Evolutionary conservation across 805 yeast species (phyloP), one percentile per base, ranked within the genome.

Genomic region (Kodamaea hsintzibuensis): DNA sequence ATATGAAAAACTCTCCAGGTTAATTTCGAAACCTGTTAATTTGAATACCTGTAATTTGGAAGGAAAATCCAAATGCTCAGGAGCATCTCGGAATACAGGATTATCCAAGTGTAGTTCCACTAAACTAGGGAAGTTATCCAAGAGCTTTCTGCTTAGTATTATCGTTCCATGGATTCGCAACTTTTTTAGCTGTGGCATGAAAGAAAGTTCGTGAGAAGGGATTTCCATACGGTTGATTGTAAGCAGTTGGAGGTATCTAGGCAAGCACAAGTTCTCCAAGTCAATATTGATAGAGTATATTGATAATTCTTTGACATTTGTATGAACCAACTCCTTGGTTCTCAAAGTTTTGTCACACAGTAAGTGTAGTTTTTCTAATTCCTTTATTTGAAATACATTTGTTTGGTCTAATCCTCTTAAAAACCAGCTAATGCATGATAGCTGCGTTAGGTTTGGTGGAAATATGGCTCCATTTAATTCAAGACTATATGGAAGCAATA

Each of bases 311-410:
- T 19, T 17, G 44, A 40, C 18, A 5, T 40, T 19, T 40, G 44
- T 40, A 5, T 40, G 7, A 14, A 40, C 44, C 22, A 40, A 40
- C 13, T 17, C 19, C 17, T 12, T 14, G 44, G 17, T 14, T 12
- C 44, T 40, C 25, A 40, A 40, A 16, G 44, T 40, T 16, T 40
- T 40, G 44, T 40, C 44, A 40, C 44, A 40, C 44, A 40, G 44
- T 16, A 40, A 7, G 25, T 40, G 44, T 17, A 40, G 19, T 13
- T 40, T 40, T 8, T 17, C 27, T 13, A 40, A 40, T 12, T 40
- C 12, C 7, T 17, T 17, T 12, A 40, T 5, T 2, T 40, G 10
- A 12, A 40, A 40, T 25, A 40, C 17, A 22, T 40, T 40, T 16
- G 44, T 40, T 5, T 13, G 16, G 44, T 40, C 44, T 16, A 40